Conservation (phyloP, 1,284 basidiomycete genomes). For the Malassezia japonica region DNA sequence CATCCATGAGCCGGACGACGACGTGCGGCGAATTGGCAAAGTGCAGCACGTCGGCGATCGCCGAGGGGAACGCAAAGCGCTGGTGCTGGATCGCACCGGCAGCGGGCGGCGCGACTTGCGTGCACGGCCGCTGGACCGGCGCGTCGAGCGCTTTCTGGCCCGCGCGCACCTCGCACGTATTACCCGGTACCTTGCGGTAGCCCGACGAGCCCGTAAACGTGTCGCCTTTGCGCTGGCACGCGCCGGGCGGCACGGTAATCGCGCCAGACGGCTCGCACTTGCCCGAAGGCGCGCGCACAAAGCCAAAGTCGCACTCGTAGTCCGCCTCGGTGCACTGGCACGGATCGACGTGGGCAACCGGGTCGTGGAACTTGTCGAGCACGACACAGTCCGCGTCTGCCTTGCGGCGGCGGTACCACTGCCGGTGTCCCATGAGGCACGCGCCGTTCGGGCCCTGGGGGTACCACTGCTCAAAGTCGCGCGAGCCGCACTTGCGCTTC, state of each 20-base stretch:
- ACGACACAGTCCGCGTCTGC: constrained; percentile 76
- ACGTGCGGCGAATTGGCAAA: constrained; percentile 64
- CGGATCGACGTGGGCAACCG: constrained; percentile 60
- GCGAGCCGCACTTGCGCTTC: constrained; percentile 60
- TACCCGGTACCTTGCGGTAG: constrained; percentile 82
- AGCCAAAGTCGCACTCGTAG: constrained; percentile 92
- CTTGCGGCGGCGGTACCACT: constrained; percentile 86
- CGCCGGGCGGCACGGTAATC: constrained; percentile 69
- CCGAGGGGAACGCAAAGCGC: constrained; percentile 61
- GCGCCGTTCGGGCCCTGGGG: constrained; percentile 57
- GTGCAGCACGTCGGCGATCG: constrained; percentile 70
- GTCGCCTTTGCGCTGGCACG: constrained; percentile 57
- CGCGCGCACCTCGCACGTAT: constrained; percentile 61
- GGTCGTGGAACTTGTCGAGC: constrained; percentile 61
- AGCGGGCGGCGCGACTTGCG: constrained; percentile 49
- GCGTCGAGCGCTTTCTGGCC: constrained; percentile 62
- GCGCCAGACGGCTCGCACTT: constrained; percentile 72
- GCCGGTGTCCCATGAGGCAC: constrained; percentile 94
- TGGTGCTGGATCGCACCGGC: constrained; percentile 44
- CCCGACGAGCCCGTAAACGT: constrained; percentile 81
- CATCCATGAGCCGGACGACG: constrained; percentile 67
- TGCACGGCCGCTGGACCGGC: constrained; percentile 64
- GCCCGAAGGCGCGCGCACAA: constrained; percentile 58
- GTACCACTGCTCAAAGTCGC: constrained; percentile 82
- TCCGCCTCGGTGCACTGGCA: constrained; percentile 79